These are phyloP conservation scores for Lichenothelia convexa DNA, from an alignment of 495 filamentous ascomycete genomes.

Conservation along the genomic window DNA sequence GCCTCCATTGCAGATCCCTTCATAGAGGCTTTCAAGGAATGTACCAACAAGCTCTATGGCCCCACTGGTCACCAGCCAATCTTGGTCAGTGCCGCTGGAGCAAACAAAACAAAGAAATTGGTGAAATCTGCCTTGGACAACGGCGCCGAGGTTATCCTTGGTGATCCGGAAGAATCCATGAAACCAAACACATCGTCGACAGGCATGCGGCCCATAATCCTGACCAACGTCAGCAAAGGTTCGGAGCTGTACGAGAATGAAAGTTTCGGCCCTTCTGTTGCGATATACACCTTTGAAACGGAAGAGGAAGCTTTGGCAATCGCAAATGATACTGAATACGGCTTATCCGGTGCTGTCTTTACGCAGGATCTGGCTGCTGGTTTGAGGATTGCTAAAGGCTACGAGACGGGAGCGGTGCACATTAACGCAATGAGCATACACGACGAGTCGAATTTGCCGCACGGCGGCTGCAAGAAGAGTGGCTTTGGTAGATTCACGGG, in stretches of 20 bases:
- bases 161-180: slow-evolving; percentile 19
- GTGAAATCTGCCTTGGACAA: slow-evolving; percentile 45
- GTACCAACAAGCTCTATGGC: slow-evolving; percentile 13
- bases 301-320: slow-evolving; percentile 20
- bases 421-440: slow-evolving; percentile 77
- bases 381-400: slow-evolving; percentile 19
- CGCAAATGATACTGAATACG: slow-evolving; percentile 26
- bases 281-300: slow-evolving; percentile 31
- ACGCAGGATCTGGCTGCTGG: slow-evolving; percentile 21
- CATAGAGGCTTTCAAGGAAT: slow-evolving; percentile 35
- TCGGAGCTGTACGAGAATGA: slow-evolving; percentile 76
- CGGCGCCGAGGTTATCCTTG: slow-evolving; percentile 49
- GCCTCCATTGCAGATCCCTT: slow-evolving; percentile 47
- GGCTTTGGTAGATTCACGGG: slow-evolving; percentile 60
- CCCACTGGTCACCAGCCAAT: slow-evolving; percentile 28
- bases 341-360: slow-evolving; percentile 22
- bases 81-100: slow-evolving; percentile 40
- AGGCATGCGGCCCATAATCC: slow-evolving; percentile 51
- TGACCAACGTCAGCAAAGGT: slow-evolving; percentile 48
- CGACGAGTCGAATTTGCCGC: slow-evolving; percentile 61
- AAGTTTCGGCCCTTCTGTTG: slow-evolving; percentile 65
- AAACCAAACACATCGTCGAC: slow-evolving; percentile 26
- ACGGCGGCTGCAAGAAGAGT: slow-evolving; percentile 73
- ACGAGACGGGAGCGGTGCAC: slow-evolving; percentile 42
- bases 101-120: slow-evolving; percentile 38